Evolutionary conservation across 805 yeast genomes (phyloP), one percentile per base, ranked within the genome.

Genomic region (Kodamaea lidongshanica): DNA sequence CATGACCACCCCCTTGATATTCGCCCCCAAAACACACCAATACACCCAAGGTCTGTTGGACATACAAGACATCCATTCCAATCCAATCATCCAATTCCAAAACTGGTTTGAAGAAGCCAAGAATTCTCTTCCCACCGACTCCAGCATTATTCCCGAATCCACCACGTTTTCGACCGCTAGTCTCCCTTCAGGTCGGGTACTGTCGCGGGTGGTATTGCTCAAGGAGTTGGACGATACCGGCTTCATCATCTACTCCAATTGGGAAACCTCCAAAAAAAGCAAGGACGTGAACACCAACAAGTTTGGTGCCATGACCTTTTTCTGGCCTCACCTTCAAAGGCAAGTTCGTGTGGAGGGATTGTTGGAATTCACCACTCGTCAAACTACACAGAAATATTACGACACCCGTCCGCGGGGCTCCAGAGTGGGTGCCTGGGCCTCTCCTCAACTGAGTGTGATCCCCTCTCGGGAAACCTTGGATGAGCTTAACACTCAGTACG

Each of bases 401-500:
- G 70, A 73, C 30, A 80, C 95, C 0, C 72, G 98, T 50, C 98
- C 98, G 21, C 68, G 95, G 35, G 96, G 94, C 5, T 82, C 95
- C 17, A 78, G 82, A 50, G 77, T 92, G 38, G 97, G 98, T 17
- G 98, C 98, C 0, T 88, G 96, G 95, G 82, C 96, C 0, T 79
- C 94, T 16, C 94, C 94, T 4, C 98, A 92, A 64, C 75, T 88
- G 19, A 66, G 71, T 32, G 67, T 64, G 3, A 65, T 88, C 20
- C 46, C 51, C 9, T 54, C 63, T 24, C 67, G 96, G 40, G 72
- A 72, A 10, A 82, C 74, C 43, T 71, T 89, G 37, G 82, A 87
- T 20, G 46, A 51, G 0, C 45, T 67, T 10, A 74, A 74, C 30
- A 49, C 54, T 7, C 50, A 62, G 16, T 68, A 61, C 37, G 77